phyloP scores from a whole-genome alignment of 2,329 filamentous ascomycete species.

The Aspergillus sp. region DNA sequence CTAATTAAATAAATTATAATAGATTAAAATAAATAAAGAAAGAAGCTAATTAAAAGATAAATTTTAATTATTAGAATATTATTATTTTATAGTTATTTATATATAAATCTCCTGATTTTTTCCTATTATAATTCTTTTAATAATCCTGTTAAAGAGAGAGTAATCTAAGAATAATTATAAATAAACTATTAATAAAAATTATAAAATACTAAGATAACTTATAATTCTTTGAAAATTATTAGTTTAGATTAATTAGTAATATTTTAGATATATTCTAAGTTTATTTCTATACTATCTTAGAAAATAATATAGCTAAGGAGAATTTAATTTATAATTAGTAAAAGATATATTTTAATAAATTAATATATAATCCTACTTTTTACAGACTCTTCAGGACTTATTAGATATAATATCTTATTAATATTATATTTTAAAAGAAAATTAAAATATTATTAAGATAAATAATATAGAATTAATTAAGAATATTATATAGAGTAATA shows the following conservation, averaged over 20 bases:
- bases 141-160: background rate
- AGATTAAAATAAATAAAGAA: background rate
- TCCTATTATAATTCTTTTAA: background rate
- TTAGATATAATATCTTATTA: background rate
- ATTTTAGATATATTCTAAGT: background rate
- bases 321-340: background rate
- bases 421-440: background rate
- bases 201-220: background rate
- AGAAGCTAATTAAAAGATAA: background rate
- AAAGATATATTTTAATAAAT: background rate
- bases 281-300: background rate
- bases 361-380: background rate
- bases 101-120: background rate
- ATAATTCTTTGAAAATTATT: background rate
- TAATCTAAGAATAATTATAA: background rate
- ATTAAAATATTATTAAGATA: background rate
- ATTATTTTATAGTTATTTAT: background rate
- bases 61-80: background rate
- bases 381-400: background rate
- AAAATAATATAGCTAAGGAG: background rate
- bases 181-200: background rate
- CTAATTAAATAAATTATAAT: background rate
- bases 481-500: background rate
- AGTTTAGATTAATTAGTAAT: background rate
- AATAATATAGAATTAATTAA: background rate